A percentile compares a stretch with the other conserved stretches of the same genome.
Conservation (phyloP, 495 filamentous ascomycete species). For the Xylaria curta region DNA sequence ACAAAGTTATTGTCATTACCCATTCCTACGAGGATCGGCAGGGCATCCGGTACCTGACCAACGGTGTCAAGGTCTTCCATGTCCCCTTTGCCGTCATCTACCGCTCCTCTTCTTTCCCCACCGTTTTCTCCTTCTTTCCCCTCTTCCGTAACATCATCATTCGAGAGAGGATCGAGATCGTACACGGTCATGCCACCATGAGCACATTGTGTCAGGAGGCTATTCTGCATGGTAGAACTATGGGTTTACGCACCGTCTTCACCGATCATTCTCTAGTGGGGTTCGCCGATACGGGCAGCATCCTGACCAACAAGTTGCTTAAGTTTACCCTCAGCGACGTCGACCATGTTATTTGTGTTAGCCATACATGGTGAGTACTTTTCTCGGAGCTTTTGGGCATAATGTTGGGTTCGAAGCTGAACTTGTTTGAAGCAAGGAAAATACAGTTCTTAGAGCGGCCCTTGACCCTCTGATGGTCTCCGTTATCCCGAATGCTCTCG, state of each 20-base stretch:
- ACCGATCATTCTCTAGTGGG: constrained; percentile 98
- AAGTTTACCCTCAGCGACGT: constrained; percentile 97
- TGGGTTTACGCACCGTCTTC: constrained; percentile 94
- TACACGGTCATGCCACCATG: constrained; percentile 92
- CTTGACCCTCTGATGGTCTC: constrained; percentile 96
- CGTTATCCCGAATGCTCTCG: constrained; percentile 95
- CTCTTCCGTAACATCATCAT: constrained; percentile 95
- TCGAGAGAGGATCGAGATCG: constrained; percentile 92
- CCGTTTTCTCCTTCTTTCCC: constrained; percentile 97
- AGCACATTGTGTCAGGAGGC: constrained; percentile 94
- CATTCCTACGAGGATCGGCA: constrained; percentile 93
- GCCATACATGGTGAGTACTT: constrained; percentile 83
- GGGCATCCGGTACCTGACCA: constrained; percentile 95
- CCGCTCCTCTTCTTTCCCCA: constrained; percentile 92
- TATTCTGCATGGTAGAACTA: constrained; percentile 92
- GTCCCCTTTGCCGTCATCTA: constrained; percentile 96
- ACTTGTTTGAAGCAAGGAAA: constrained; percentile 77
- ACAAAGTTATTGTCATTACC: constrained; percentile 97
- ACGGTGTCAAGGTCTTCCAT: constrained; percentile 97
- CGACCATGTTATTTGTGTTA: constrained; percentile 97
- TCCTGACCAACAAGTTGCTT: constrained; percentile 93
- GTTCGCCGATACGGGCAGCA: constrained; percentile 95
- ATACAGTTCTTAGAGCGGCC: constrained; percentile 93
- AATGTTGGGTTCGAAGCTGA: constrained; percentile 6
- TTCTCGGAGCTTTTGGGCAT: not conserved